phyloP scores from a whole-genome alignment of 352 stramenopile genomes.

The Phytopythium sindhum region DNA sequence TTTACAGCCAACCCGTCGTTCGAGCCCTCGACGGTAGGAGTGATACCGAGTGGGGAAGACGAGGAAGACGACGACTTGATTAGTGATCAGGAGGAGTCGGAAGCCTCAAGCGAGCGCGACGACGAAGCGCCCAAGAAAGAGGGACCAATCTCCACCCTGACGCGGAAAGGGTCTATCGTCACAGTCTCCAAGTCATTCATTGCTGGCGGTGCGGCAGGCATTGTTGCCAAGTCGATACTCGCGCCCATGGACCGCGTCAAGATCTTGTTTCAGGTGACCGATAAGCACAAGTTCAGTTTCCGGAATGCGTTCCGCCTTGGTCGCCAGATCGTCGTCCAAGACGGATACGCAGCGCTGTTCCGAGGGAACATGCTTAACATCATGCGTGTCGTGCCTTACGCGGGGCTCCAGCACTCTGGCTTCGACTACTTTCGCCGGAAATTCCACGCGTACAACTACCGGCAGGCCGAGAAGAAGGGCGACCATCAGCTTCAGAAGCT shows the following conservation, averaged over 20 bases:
- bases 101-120: background rate
- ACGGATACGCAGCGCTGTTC: conserved; percentile 71
- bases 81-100: background rate
- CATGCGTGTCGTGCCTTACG: conserved; percentile 73
- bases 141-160: background rate
- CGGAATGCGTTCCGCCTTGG: conserved; percentile 60
- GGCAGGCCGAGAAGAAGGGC: conserved; percentile 31
- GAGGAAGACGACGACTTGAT: background rate
- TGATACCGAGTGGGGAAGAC: background rate
- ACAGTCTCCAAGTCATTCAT: conserved; percentile 84
- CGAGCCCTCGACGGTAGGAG: background rate
- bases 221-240: conserved; percentile 71
- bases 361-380: conserved; percentile 79
- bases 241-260: conserved; percentile 82
- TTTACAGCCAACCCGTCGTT: conserved; percentile 9
- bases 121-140: background rate
- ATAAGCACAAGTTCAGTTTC: conserved; percentile 69
- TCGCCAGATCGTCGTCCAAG: conserved; percentile 62
- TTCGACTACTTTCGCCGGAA: conserved; percentile 82
- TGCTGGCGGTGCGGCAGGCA: conserved; percentile 64
- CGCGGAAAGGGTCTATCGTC: conserved; percentile 43
- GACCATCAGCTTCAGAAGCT: conserved; percentile 51
- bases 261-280: conserved; percentile 84
- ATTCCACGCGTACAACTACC: conserved; percentile 78
- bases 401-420: conserved; percentile 75